Evolutionary conservation across 2,329 filamentous ascomycete species (phyloP), one percentile per base, ranked within the genome.

Genomic region (Diaporthe amygdali): DNA sequence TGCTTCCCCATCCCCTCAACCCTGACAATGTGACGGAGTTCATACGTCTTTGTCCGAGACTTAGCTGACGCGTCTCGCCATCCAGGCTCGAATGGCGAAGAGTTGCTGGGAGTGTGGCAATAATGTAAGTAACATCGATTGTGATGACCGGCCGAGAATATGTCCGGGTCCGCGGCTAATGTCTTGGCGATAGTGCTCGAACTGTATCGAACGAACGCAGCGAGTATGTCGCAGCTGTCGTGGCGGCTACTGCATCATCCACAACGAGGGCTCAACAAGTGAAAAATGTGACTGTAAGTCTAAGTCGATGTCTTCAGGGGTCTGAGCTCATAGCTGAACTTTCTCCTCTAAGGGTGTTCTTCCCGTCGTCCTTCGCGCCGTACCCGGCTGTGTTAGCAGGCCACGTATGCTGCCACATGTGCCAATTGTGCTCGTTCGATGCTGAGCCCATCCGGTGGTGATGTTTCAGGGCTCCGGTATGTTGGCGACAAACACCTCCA

Each of bases 81-180:
- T 22, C 25, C 27, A 90, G 83, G 84, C 86, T 74, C 88, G 88
- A 68, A 90, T 93, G 78, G 90, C 89, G 17, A 85, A 83, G 76
- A 89, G 94, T 77, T 97, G 95, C 83, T 96, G 94, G 88, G 94
- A 95, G 81, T 97, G 95, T 80, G 94, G 94, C 66, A 89, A 89
- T 73, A 96, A 93, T 72, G 93, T 94, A 83, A 84, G 90, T 79
- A 22, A 20, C 34, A 39, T 22, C 32, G 25, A 12, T n/a, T 15
- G 41, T 44, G 30, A 59, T 39, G 25, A 12, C 46, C 63, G 37
- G 52, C 15, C 49, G 20, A 41, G 49, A 37, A n/a, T 20, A n/a
- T 61, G 59, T 64, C n/a, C 44, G 49, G 30, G 27, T 64, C 44
- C 59, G 34, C 51, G 5, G n/a, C 56, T 72, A 46, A 69, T 17